These are phyloP conservation scores for Solanum hybrid DNA, from an alignment of 305 asterid species.

Conservation along the genomic window DNA sequence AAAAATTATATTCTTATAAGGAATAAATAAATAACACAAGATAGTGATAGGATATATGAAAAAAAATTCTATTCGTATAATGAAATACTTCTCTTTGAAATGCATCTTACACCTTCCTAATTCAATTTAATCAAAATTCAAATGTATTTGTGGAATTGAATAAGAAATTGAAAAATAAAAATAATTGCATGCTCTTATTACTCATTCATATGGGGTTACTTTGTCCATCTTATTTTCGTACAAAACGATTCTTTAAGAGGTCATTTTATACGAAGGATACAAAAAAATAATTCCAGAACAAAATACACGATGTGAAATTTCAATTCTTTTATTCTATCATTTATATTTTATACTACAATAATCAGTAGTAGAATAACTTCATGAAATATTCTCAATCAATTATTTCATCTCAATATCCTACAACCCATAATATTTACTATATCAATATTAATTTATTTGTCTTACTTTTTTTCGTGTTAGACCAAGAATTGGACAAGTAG, in stretches of 20 bases:
- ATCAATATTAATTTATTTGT: no score
- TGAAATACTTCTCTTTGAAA: background rate
- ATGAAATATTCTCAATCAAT: background rate
- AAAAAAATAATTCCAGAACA: no score
- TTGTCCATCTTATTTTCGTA: background rate
- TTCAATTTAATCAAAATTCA: no score
- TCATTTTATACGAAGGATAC: no score
- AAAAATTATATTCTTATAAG: background rate
- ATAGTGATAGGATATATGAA: background rate
- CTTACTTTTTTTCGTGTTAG: background rate
- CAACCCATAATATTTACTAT: background rate
- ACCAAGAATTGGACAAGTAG: background rate
- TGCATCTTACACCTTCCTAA: background rate
- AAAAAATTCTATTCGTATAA: no score
- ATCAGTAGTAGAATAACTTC: background rate
- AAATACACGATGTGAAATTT: background rate
- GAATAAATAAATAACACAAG: background rate
- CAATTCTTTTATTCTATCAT: no score
- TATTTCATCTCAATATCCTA: background rate
- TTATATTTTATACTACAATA: background rate
- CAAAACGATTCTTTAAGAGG: no score
- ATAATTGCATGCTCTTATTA: background rate
- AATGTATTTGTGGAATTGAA: no score
- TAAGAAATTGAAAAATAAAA: no score
- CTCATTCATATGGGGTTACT: background rate